These are phyloP conservation scores for Colletotrichum graminicola DNA, from an alignment of 2,329 filamentous ascomycete genomes.

Conservation along the genomic window DNA sequence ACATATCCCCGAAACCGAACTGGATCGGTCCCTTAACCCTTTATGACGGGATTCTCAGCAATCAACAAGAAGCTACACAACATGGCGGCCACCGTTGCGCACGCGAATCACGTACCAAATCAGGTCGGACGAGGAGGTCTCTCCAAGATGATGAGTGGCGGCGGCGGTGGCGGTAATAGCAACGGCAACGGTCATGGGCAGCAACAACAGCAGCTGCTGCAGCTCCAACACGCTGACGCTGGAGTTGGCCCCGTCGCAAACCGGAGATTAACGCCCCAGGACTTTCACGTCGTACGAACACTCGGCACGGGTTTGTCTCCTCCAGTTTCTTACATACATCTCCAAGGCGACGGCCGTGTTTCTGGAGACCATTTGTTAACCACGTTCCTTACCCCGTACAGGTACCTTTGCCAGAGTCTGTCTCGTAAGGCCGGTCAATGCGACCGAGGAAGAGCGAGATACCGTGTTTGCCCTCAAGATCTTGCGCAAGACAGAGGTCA, in stretches of 20 bases:
- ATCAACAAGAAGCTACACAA: conserved; percentile 38
- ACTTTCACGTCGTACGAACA: conserved; percentile 81
- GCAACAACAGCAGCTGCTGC: conserved; percentile 34
- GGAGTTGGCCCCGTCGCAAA: conserved; percentile 37
- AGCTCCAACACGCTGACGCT: conserved; percentile 36
- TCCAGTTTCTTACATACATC: conserved; percentile 13
- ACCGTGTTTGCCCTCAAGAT: conserved; percentile 88
- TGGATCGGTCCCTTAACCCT: conserved; percentile 5
- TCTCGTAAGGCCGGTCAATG: conserved; percentile 75
- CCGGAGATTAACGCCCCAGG: conserved; percentile 56
- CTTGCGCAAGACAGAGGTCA: conserved; percentile 78
- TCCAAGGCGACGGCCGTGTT: conserved; percentile 21
- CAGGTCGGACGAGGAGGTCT: conserved; percentile 38
- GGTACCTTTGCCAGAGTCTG: conserved; percentile 87
- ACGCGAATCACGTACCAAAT: conserved; percentile 31
- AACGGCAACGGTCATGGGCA: conserved; percentile 26
- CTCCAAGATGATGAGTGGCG: conserved; percentile 39
- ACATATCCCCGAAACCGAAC: neutral
- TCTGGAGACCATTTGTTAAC: conserved; percentile 34
- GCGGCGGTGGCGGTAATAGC: conserved; percentile 1
- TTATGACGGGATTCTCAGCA: conserved; percentile 36
- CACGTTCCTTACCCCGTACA: conserved; percentile 48
- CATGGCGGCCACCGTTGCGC: conserved; percentile 41
- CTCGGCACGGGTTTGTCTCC: conserved; percentile 75
- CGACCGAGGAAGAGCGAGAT: conserved; percentile 64